Conservation (phyloP, 2,329 filamentous ascomycete genomes). For the Clarireedia hainanense region DNA sequence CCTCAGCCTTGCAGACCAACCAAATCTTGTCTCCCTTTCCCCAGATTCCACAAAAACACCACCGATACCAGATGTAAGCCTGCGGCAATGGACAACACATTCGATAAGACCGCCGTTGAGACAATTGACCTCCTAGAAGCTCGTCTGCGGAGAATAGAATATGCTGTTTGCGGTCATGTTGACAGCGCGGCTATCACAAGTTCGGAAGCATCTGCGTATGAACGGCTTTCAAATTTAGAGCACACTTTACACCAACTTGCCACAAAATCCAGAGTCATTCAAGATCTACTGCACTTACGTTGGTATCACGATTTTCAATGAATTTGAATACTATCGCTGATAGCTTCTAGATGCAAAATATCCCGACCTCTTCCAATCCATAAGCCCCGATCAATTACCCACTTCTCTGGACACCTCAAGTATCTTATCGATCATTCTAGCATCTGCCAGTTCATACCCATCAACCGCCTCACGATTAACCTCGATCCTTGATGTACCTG, state of each 20-base stretch:
- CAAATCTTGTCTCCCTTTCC: not conserved
- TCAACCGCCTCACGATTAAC: conserved; percentile 29
- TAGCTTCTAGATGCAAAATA: conserved; percentile 23
- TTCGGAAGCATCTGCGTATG: conserved; percentile 10
- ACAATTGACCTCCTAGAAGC: conserved; percentile 29
- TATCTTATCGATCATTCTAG: conserved; percentile 26
- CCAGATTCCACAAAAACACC: not conserved
- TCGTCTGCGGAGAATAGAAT: conserved; percentile 26
- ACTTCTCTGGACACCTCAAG: conserved; percentile 23
- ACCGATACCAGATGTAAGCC: not conserved
- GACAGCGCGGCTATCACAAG: conserved; percentile 7
- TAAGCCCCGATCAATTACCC: conserved; percentile 19
- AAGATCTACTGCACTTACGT: conserved; percentile 29
- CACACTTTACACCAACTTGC: conserved; percentile 23
- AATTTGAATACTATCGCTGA: conserved; percentile 9
- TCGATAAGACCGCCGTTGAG: conserved; percentile 26
- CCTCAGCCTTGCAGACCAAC: conserved; percentile 2
- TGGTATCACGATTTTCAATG: conserved; percentile 4
- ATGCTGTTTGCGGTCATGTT: conserved; percentile 21
- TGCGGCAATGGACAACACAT: conserved; percentile 23
- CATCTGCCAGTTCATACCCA: conserved; percentile 28
- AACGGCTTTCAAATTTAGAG: conserved; percentile 18
- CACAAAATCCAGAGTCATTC: conserved; percentile 26
- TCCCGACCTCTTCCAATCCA: conserved; percentile 29
- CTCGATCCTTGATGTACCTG: conserved; percentile 27